phyloP scores from a whole-genome alignment of 192 early-diverging fungal species.

The Geosiphon pyriformis region DNA sequence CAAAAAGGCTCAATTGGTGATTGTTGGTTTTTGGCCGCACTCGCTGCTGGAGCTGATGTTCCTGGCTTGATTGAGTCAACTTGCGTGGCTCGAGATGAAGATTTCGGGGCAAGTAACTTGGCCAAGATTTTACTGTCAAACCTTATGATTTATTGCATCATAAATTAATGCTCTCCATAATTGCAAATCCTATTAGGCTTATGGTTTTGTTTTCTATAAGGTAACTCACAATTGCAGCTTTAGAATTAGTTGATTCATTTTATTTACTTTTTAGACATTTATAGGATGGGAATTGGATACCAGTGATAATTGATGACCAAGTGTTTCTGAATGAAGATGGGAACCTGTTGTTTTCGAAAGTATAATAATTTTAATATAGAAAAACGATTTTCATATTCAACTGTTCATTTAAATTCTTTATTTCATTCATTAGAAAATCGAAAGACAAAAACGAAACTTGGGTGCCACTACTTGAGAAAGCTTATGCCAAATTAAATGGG shows the following conservation, averaged over 20 bases:
- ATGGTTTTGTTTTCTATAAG: constrained; percentile 50
- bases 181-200: constrained; percentile 5
- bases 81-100: constrained; percentile 44
- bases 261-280: too few relatives aligned
- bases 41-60: constrained; percentile 33
- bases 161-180: neutral
- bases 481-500: constrained; percentile 49
- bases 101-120: constrained; percentile 33
- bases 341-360: neutral
- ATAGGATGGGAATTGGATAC: constrained; percentile 41
- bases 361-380: neutral
- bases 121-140: neutral
- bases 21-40: constrained; percentile 47
- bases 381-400: too few relatives aligned
- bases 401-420: neutral
- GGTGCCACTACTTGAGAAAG: constrained; percentile 49
- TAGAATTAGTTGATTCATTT: too few relatives aligned
- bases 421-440: constrained; percentile 15
- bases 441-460: constrained; percentile 40
- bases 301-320: constrained; percentile 42
- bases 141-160: too few relatives aligned
- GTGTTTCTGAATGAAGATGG: constrained; percentile 25
- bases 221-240: constrained; percentile 10
- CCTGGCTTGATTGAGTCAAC: constrained; percentile 33
- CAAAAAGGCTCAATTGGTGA: constrained; percentile 36